Evolutionary conservation across 2,329 filamentous ascomycete genomes (phyloP), one percentile per base, ranked within the genome.

Genomic region (Colletotrichum sp.): DNA sequence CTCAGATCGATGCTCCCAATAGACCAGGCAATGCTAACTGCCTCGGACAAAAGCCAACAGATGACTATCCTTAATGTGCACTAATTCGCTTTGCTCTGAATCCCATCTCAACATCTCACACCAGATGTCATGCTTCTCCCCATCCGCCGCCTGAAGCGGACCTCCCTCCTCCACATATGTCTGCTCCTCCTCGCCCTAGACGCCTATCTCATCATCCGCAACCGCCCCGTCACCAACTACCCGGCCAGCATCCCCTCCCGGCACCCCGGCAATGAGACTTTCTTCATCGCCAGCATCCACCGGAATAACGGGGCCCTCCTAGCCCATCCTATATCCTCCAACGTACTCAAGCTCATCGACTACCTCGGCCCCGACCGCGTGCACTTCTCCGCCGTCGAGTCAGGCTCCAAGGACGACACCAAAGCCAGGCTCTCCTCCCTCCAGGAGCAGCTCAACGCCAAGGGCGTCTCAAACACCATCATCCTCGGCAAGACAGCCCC

Each of bases 231-330:
- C 65, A 71, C 49, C 12, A 6, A 25, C 12, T 19, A 44, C 59
- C 49, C 63, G n/a, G 30, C 62, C 15, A 57, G 12, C 5, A n/a
- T 55, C 52, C 39, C 59, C 49, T 19, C 32, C n/a, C 32, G 52
- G 8, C 27, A 49, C 59, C 27, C 52, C 22, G 30, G 74, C 32
- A 84, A 85, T 61, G 79, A 82, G 12, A 83, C 82, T 13, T 88
- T 95, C 78, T 95, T 90, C 84, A 93, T 95, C 69, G 91, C 91
- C 16, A 92, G 91, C 57, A 89, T 93, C 68, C 92, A 94, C 81
- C 93, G 92, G 87, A 95, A 94, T 80, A 92, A 49, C 19, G 63
- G 36, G 90, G 72, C 92, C 1, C 87, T 94, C 27, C 86, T 95
- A 6, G 88, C 90, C 19, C 86, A 84, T 11, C 87, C 91, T 74